Base-by-base conservation (phyloP, 768 basidiomycete species). In the Lepiota brunneoincarnata region DNA sequence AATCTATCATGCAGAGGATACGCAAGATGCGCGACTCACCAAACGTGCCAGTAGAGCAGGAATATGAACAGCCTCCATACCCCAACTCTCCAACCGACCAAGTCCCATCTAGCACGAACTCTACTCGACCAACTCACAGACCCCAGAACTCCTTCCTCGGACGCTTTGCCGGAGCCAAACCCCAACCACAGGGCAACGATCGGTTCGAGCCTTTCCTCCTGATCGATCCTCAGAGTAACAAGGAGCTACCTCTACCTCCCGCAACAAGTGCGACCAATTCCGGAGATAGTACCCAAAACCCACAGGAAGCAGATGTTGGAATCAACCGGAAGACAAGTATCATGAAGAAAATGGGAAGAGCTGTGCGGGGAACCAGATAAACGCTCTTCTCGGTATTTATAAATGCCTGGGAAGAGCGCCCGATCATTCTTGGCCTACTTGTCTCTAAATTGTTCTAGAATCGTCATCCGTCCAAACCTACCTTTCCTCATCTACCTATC, bases 1-100 rank as follows among this genome's bases (percentile, higher is more conserved):
- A 84, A 69, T 91, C 89, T 12, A 72, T 94, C 58, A 93, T 93
- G 81, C 87, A 93, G 42, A 87, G 91, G 51, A 89, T 94, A 65
- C 84, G 89, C 55, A 89, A 84, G 70, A 92, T 93, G 89, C 84
- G 91, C 34, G 91, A 93, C 62, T 73, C 85, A 7, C 91, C 91
- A 9, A 93, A 92, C 58, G 84, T 92, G 1, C 91, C 91, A 14
- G 79, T 89, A n/a, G 66, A 65, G 26, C 68, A 73, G 26, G 75
- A 76, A 50, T 76, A 76, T 42, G 68, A 72, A 28, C 67, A 72
- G 20, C 72, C 72, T 6, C 74, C 74, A 9, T 82, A 81, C 1
- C 74, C 78, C 0, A 82, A 2, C 75, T 81, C 1, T 75, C 74
- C 20, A 66, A 67, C 7, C 67, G 71, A 60, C 73, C 67, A 58